phyloP scores from a whole-genome alignment of 1,284 basidiomycete genomes.

The Taiwanofungus camphoratus region DNA sequence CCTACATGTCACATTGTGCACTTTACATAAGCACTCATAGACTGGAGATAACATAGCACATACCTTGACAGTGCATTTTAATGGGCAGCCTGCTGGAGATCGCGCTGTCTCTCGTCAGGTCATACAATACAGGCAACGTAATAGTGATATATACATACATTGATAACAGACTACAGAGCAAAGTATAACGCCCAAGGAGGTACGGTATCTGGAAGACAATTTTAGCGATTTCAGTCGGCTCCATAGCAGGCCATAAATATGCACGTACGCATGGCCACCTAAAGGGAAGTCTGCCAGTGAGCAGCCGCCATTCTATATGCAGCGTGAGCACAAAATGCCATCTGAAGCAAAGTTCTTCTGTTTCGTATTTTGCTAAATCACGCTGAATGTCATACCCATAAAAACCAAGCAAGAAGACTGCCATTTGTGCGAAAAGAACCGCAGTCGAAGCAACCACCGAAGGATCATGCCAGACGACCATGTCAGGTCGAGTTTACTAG shows the following conservation, averaged over 20 bases:
- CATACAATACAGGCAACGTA: too few relatives aligned
- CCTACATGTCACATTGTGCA: too few relatives aligned
- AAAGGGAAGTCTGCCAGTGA: conserved; percentile 9
- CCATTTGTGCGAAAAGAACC: conserved; percentile 11
- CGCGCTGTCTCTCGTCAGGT: too few relatives aligned
- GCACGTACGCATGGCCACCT: conserved; percentile 4
- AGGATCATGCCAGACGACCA: conserved; percentile 12
- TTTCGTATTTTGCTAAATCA: too few relatives aligned
- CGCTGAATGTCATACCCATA: conserved; percentile 5
- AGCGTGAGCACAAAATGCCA: conserved; percentile 7
- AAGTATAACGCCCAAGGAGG: conserved; percentile 13
- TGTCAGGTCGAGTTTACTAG: too few relatives aligned
- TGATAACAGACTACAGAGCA: conserved; percentile 9
- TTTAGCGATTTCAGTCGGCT: too few relatives aligned
- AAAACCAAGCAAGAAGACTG: conserved; percentile 12
- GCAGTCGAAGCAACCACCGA: conserved; percentile 6
- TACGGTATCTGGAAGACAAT: conserved; percentile 5
- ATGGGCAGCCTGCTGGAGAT: too few relatives aligned
- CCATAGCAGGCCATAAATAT: not conserved
- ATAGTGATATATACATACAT: too few relatives aligned
- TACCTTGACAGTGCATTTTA: too few relatives aligned
- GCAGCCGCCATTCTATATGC: conserved; percentile 12
- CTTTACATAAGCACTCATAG: too few relatives aligned
- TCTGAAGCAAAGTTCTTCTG: conserved; percentile 4
- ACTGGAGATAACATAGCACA: too few relatives aligned